These are phyloP conservation scores for Russula sp. DNA, from an alignment of 768 basidiomycete species.

Conservation along the genomic window DNA sequence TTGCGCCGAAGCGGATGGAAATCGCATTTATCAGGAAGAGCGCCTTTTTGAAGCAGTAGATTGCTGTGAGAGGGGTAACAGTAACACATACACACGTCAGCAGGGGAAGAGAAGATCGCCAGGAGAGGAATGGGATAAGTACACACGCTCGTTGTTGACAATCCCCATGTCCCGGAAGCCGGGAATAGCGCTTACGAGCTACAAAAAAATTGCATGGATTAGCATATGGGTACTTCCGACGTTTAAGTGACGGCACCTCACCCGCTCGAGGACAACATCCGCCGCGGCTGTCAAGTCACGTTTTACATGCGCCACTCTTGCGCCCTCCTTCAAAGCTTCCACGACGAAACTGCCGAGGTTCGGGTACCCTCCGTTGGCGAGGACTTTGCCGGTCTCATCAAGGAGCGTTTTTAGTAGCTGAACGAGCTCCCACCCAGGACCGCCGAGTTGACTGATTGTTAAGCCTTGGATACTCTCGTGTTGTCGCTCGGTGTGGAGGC, in stretches of 20 bases:
- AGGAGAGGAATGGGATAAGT: neutral
- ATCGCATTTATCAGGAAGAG: slow-evolving; percentile 74
- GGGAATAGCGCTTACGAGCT: slow-evolving; percentile 74
- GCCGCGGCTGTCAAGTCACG: slow-evolving; percentile 33
- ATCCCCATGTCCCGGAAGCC: slow-evolving; percentile 73
- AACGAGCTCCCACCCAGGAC: slow-evolving; percentile 68
- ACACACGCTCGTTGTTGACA: slow-evolving; percentile 57
- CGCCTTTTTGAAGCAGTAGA: slow-evolving; percentile 88
- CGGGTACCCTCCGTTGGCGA: slow-evolving; percentile 53
- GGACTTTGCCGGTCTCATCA: slow-evolving; percentile 63
- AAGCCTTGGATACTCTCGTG: slow-evolving; percentile 67
- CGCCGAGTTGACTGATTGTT: slow-evolving; percentile 67
- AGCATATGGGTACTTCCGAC: neutral
- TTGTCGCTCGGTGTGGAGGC: slow-evolving; percentile 58
- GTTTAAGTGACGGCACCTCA: slow-evolving; percentile 29
- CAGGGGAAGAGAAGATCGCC: neutral
- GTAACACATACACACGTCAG: neutral
- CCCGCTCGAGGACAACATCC: slow-evolving; percentile 59
- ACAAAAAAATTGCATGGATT: slow-evolving; percentile 21
- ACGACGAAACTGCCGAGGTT: slow-evolving; percentile 69
- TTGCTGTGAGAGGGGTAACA: slow-evolving; percentile 35
- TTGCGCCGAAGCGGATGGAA: slow-evolving; percentile 53
- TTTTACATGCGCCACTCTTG: slow-evolving; percentile 28
- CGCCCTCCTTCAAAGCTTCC: slow-evolving; percentile 55
- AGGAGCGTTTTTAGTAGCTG: slow-evolving; percentile 53